Conservation (phyloP, 345 rosid genomes). For the Arabidopsis suecica region DNA sequence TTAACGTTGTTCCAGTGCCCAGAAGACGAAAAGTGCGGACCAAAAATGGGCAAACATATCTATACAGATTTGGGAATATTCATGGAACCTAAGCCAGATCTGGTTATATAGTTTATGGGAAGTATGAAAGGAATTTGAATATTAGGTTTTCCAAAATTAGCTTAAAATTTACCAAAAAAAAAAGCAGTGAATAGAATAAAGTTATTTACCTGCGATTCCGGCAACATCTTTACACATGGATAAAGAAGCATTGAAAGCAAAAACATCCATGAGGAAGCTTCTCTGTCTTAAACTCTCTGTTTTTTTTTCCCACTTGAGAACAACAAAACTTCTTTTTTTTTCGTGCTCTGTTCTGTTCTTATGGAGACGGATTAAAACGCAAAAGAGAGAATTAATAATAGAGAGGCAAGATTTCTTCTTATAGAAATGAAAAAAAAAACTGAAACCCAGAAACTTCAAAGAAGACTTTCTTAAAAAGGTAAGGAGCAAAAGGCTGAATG, state of each 20-base stretch:
- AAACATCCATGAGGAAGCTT: constrained; percentile 55
- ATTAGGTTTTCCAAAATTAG: background rate
- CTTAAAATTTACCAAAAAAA: background rate
- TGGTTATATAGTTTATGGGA: background rate
- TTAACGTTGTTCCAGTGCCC: background rate
- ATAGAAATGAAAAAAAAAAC: background rate
- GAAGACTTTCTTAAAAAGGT: constrained; percentile 18
- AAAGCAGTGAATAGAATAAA: constrained; percentile 1
- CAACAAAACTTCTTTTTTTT: background rate
- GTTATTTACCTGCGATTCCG: constrained; percentile 62
- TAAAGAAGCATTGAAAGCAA: constrained; percentile 30
- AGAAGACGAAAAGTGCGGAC: background rate
- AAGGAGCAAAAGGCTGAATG: constrained; percentile 19
- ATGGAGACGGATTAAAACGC: background rate
- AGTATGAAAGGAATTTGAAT: background rate
- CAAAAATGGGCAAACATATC: constrained; percentile 3
- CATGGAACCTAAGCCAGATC: constrained; percentile 31
- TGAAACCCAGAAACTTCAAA: constrained; percentile 3
- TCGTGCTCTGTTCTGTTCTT: constrained; percentile 33
- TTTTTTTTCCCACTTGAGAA: constrained; percentile 2
- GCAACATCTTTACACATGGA: constrained; percentile 62
- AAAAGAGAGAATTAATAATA: background rate
- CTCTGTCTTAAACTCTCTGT: constrained; percentile 4
- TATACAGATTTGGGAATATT: constrained; percentile 12
- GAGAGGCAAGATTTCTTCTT: background rate